Evolutionary conservation across 352 stramenopile species (phyloP).

Genomic region (Globisporangium spiculum): DNA sequence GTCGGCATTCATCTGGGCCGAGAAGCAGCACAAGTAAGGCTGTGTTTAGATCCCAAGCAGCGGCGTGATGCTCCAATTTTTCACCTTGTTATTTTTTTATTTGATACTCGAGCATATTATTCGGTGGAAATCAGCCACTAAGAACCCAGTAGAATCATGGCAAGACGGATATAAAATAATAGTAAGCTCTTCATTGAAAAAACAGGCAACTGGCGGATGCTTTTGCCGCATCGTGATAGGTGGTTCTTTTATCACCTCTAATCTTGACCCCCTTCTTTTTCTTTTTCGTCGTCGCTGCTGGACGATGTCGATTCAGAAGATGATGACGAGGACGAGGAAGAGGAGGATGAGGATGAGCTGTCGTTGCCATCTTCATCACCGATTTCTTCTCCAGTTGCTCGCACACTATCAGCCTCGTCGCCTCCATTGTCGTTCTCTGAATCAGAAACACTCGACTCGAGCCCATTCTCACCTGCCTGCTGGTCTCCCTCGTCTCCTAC

Average conservation of each 20-base stretch:
- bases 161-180: neutral
- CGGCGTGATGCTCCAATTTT: neutral
- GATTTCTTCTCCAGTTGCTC: neutral
- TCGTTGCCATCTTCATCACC: conserved; percentile 39
- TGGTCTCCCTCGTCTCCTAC: neutral
- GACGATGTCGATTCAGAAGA: conserved; percentile 35
- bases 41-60: neutral
- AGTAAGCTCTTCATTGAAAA: neutral
- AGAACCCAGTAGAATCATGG: neutral
- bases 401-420: neutral
- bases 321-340: conserved; percentile 39
- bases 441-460: neutral
- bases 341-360: conserved; percentile 47
- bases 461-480: neutral
- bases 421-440: neutral
- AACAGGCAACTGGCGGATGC: neutral
- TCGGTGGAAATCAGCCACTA: neutral
- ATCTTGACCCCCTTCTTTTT: neutral
- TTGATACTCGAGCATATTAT: neutral
- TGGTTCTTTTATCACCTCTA: neutral
- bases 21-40: conserved; percentile 17
- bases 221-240: neutral
- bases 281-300: conserved; percentile 43
- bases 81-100: neutral
- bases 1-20: conserved; percentile 44